phyloP scores from a whole-genome alignment of 768 basidiomycete genomes.

The Serendipita indica region DNA sequence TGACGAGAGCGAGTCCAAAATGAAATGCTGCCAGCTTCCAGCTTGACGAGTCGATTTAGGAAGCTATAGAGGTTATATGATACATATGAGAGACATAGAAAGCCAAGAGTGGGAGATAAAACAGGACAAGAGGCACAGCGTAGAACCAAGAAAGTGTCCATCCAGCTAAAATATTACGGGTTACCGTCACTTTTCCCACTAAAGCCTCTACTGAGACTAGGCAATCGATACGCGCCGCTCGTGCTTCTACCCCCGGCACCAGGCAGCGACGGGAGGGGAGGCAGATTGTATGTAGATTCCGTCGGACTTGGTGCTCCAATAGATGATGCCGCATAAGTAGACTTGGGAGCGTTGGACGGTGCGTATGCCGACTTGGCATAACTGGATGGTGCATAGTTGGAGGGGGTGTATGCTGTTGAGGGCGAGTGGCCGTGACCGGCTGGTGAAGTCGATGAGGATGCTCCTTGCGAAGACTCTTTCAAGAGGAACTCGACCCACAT shows the following conservation, averaged over 20 bases:
- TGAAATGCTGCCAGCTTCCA: no score
- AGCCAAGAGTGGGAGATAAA: no score
- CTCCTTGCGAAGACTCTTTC: slow-evolving; percentile 61
- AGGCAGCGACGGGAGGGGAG: not conserved
- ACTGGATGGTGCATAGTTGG: not conserved
- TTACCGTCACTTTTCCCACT: no score
- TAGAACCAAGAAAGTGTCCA: no score
- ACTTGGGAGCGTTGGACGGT: no score
- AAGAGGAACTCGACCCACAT: slow-evolving; percentile 97
- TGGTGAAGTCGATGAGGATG: slow-evolving; percentile 17
- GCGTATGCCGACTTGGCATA: not conserved
- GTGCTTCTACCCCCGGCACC: not conserved
- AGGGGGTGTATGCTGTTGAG: not conserved
- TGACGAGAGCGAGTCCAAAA: no score
- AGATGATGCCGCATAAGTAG: not conserved
- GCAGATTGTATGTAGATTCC: not conserved
- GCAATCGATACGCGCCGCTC: not conserved
- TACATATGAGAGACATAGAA: no score
- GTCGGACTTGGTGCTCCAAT: not conserved
- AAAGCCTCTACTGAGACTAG: no score
- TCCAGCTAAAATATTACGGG: no score
- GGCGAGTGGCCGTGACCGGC: slow-evolving; percentile 3
- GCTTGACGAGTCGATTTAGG: no score
- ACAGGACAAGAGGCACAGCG: no score
- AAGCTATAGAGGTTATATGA: no score